A percentile compares a stretch with the other conserved stretches of the same genome.
phyloP scores from a whole-genome alignment of 2,329 filamentous ascomycete species.

The Boeremia lycopersici region DNA sequence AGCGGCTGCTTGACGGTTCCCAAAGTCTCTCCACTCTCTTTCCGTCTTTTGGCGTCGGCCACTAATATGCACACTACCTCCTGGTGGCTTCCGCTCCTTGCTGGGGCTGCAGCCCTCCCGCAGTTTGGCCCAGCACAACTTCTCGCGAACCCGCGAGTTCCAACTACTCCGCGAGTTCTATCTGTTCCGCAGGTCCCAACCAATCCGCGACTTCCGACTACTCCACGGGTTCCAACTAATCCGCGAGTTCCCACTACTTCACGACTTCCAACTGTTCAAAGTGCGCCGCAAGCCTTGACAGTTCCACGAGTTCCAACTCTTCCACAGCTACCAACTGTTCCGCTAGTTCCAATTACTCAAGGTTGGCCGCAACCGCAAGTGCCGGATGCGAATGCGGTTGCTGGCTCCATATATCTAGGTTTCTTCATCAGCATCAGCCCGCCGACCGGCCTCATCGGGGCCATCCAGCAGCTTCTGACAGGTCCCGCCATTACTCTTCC shows the following conservation, averaged over 20 bases:
- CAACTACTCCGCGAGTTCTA: neutral
- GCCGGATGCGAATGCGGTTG: neutral
- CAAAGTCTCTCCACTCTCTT: neutral
- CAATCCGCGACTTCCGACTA: neutral
- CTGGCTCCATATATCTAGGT: constrained; percentile 4
- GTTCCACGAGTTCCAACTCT: too few species aligned
- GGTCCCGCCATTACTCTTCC: neutral
- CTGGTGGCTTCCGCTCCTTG: constrained; percentile 4
- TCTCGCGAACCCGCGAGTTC: neutral
- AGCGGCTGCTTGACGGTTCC: neutral
- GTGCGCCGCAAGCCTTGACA: too few species aligned
- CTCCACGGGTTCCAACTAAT: neutral
- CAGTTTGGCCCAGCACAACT: neutral
- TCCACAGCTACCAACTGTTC: too few species aligned
- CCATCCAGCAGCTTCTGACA: neutral
- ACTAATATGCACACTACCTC: neutral
- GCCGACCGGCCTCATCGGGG: neutral
- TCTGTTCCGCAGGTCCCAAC: neutral
- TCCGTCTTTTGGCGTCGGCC: neutral
- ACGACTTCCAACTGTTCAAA: too few species aligned
- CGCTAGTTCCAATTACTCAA: neutral
- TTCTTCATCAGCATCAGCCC: neutral
- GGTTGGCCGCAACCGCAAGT: neutral
- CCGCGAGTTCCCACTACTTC: too few species aligned
- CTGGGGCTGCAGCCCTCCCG: constrained; percentile 2